Evolutionary conservation across 768 basidiomycete species (phyloP).

Genomic region (Omphalotus guepiniiformis): DNA sequence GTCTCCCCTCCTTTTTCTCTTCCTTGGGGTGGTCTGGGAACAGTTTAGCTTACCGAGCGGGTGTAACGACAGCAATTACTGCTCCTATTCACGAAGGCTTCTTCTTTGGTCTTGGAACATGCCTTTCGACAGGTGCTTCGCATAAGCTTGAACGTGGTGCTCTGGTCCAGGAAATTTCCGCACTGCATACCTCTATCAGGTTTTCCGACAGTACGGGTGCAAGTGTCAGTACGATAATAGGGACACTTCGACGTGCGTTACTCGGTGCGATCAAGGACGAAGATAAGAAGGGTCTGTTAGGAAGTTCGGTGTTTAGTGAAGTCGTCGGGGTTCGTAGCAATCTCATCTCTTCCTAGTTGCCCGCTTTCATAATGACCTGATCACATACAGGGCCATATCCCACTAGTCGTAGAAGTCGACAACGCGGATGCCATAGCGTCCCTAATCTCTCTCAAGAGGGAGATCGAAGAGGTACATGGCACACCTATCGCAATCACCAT

Average conservation of each 20-base stretch:
- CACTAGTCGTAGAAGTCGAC: slow-evolving; percentile 63
- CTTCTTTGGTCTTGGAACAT: slow-evolving; percentile 57
- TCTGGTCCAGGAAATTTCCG: slow-evolving; percentile 58
- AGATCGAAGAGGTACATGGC: slow-evolving; percentile 33
- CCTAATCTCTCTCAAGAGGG: slow-evolving; percentile 54
- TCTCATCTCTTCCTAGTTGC: slow-evolving; percentile 3
- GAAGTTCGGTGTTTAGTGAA: slow-evolving; percentile 18
- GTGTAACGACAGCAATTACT: slow-evolving; percentile 67
- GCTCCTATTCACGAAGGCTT: slow-evolving; percentile 49
- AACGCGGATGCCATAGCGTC: slow-evolving; percentile 76
- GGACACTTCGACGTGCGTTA: slow-evolving; percentile 46
- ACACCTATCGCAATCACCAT: slow-evolving; percentile 40
- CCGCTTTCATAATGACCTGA: neutral
- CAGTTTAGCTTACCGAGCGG: slow-evolving; percentile 69
- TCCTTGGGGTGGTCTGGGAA: no score
- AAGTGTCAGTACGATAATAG: slow-evolving; percentile 64
- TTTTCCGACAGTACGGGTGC: slow-evolving; percentile 27
- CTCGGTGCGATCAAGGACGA: slow-evolving; percentile 7
- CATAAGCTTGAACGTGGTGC: slow-evolving; percentile 60
- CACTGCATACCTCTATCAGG: slow-evolving; percentile 59
- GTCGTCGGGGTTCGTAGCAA: slow-evolving; percentile 16
- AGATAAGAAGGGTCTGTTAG: slow-evolving; percentile 16
- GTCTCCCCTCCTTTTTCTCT: no score
- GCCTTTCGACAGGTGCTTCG: slow-evolving; percentile 54
- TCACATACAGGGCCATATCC: slow-evolving; percentile 49